These are phyloP conservation scores for Pistacia integerrima DNA, from an alignment of 345 rosid species.

Conservation along the genomic window DNA sequence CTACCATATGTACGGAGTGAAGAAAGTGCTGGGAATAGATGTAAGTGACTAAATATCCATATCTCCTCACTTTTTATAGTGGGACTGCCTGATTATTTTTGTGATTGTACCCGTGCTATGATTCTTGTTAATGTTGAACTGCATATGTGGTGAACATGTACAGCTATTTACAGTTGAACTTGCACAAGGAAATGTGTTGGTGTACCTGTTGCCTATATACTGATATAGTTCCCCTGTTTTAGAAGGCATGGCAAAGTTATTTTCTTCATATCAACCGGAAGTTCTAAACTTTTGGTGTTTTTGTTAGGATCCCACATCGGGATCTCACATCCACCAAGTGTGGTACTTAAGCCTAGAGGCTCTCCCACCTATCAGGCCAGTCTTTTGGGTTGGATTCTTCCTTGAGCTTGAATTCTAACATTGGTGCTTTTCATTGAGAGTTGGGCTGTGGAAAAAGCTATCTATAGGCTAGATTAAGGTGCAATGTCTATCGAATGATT, in stretches of 20 bases:
- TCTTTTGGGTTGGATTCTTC: too few relatives aligned
- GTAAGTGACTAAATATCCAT: conserved; percentile 40
- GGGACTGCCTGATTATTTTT: background rate
- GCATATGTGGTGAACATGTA: background rate
- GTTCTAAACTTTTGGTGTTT: background rate
- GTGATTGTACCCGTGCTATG: background rate
- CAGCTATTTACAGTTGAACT: background rate
- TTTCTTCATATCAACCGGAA: background rate
- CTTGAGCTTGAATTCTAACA: too few relatives aligned
- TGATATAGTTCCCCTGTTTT: background rate
- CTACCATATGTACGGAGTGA: conserved; percentile 82
- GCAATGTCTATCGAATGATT: too few relatives aligned
- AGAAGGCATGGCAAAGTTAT: background rate
- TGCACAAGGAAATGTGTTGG: background rate
- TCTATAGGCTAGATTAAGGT: too few relatives aligned
- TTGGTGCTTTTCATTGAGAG: too few relatives aligned
- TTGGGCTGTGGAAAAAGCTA: too few relatives aligned
- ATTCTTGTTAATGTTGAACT: background rate
- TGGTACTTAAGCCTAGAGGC: too few relatives aligned
- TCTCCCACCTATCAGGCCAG: too few relatives aligned
- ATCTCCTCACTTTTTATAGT: background rate
- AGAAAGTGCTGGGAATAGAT: conserved; percentile 73
- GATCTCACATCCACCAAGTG: too few relatives aligned
- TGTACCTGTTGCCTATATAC: background rate
- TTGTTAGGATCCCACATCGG: too few relatives aligned